Evolutionary conservation across 2,329 filamentous ascomycete species (phyloP), one percentile per base, ranked within the genome.

Genomic region (Scedosporium minutisporum): DNA sequence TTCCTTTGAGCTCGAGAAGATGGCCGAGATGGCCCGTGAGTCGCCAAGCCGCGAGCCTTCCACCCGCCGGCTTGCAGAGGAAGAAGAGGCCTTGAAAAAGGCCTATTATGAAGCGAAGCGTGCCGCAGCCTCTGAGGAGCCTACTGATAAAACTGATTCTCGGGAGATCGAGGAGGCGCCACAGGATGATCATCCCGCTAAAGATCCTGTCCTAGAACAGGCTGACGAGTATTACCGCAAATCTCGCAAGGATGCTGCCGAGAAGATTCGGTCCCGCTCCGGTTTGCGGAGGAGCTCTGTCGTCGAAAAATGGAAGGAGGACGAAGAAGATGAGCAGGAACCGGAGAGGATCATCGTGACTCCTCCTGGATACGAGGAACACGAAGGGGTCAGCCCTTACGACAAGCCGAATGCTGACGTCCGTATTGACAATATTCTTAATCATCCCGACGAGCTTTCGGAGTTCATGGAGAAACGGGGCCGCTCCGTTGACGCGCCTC

Each of bases 341-440:
- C 69, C 71, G 41, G 62, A 74, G n/a, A 69, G 77, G 57, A 75
- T 76, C 58, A 82, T 87, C 63, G 77, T 82, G 61, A 82, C 82
- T 2, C 83, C 84, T 10, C 83, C 83, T 21, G 77, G 78, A 63
- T 79, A 80, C 75, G 76, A 79, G 38, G 72, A 76, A 4, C 70
- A 69, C 63, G 72, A 75, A 9, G 66, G 71, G 2, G 67, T 72
- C 10, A 79, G 77, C 62, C 78, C 72, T 7, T 88, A 82, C 63
- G 82, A 81, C 65, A 81, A 73, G 6, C 85, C 85, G 1, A 77
- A 88, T 68, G 85, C 85, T n/a, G 85, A 88, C 69, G 84, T 87
- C 61, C 77, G 75, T 60, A 81, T 87, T 64, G 85, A 87, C 69
- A 81, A 86, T 67, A 73, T 82, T 64, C 78, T 87, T 65, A 76